These are phyloP conservation scores for Gossypium arboreum DNA, from an alignment of 345 rosid species.

Conservation along the genomic window DNA sequence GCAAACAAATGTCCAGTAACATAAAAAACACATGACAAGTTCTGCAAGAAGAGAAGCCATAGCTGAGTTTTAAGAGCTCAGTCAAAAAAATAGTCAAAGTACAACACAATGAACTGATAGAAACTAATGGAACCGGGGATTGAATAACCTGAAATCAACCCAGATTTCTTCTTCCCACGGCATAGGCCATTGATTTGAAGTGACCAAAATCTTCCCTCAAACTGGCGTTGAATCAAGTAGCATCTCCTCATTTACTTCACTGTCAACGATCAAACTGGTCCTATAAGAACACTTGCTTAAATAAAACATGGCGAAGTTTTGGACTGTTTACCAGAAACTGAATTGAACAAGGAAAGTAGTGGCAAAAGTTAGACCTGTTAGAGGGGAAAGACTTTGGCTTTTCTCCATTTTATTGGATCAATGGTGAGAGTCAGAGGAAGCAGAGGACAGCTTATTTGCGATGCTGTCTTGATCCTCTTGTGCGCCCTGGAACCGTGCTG, in stretches of 20 bases:
- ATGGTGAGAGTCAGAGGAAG: constrained; percentile 81
- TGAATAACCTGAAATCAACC: constrained; percentile 40
- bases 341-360: background rate
- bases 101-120: constrained; percentile 15
- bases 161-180: constrained; percentile 40
- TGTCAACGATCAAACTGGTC: constrained; percentile 10
- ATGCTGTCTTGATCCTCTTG: constrained; percentile 80
- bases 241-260: constrained; percentile 17
- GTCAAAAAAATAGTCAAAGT: constrained; percentile 23
- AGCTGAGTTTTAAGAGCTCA: constrained; percentile 34
- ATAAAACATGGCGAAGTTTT: background rate
- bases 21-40: constrained; percentile 23
- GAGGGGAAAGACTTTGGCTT: constrained; percentile 28
- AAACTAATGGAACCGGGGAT: constrained; percentile 40
- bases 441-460: constrained; percentile 66
- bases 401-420: constrained; percentile 30
- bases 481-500: constrained; percentile 88
- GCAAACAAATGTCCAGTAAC: constrained; percentile 15
- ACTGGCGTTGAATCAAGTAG: constrained; percentile 13
- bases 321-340: background rate
- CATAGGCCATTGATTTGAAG: constrained; percentile 45
- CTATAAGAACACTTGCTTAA: background rate
- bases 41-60: constrained; percentile 15
- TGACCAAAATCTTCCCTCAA: constrained; percentile 29
- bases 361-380: constrained; percentile 36